Conservation (phyloP, 441 rosid species). For the Arabidopsis hybrid region DNA sequence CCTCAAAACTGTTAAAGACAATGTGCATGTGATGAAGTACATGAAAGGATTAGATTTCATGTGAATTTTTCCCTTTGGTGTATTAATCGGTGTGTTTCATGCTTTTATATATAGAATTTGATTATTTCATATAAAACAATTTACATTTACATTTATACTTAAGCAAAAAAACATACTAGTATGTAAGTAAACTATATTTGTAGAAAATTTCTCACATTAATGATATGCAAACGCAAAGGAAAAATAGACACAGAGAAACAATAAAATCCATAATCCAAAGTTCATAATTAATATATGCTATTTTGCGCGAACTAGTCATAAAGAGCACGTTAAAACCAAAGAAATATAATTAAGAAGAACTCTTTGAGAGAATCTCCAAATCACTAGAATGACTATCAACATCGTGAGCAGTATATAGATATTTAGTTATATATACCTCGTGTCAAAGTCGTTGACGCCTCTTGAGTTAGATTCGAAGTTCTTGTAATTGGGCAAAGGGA, state of each 20-base stretch:
- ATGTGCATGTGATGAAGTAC: slow-evolving; percentile 55
- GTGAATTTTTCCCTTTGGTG: slow-evolving; percentile 46
- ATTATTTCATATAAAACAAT: neutral
- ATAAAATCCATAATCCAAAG: neutral
- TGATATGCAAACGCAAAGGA: neutral
- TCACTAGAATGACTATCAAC: neutral
- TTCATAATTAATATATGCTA: neutral
- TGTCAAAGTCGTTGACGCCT: slow-evolving; percentile 49
- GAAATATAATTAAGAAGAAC: neutral
- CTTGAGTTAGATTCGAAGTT: slow-evolving; percentile 47
- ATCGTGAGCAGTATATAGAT: neutral
- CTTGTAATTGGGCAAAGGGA: slow-evolving; percentile 68
- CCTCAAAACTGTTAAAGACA: slow-evolving; percentile 38
- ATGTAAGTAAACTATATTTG: neutral
- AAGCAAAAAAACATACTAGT: neutral
- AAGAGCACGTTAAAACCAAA: neutral
- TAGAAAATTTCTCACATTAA: neutral
- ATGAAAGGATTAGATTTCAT: slow-evolving; percentile 64
- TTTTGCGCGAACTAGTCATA: neutral
- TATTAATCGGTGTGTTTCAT: slow-evolving; percentile 30
- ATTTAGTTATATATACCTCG: slow-evolving; percentile 57
- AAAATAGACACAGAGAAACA: neutral
- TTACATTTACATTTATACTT: neutral
- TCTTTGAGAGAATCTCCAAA: neutral
- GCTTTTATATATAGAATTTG: neutral